phyloP scores from a whole-genome alignment of 805 yeast species.

The Candida montana region DNA sequence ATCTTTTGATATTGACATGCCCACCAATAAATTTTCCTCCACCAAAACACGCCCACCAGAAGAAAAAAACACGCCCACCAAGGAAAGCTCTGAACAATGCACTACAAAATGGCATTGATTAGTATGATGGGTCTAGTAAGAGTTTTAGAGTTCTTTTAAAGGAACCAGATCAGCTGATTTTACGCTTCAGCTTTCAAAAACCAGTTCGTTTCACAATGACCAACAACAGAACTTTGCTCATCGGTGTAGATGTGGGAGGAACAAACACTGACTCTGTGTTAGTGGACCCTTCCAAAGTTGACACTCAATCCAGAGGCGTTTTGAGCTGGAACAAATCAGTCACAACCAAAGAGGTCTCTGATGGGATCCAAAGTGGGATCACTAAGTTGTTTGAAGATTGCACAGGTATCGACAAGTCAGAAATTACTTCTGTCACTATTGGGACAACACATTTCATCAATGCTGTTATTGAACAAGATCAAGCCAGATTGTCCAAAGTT shows the following conservation, averaged over 20 bases:
- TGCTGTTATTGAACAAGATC: constrained; percentile 42
- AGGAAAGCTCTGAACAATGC: too few relatives aligned
- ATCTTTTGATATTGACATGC: too few relatives aligned
- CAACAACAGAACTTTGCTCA: constrained; percentile 21
- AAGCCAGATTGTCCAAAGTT: constrained; percentile 34
- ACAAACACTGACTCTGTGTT: constrained; percentile 46
- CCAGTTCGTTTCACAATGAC: too few relatives aligned
- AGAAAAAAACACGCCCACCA: too few relatives aligned
- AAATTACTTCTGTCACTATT: constrained; percentile 37
- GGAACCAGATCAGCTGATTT: too few relatives aligned
- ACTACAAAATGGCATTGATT: too few relatives aligned
- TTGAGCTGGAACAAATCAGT: constrained; percentile 38
- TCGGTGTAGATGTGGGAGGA: constrained; percentile 48
- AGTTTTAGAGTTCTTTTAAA: too few relatives aligned
- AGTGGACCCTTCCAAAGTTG: constrained; percentile 33
- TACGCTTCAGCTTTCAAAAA: too few relatives aligned
- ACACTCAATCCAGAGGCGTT: constrained; percentile 28
- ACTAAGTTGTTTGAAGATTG: constrained; percentile 27
- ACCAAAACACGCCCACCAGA: too few relatives aligned
- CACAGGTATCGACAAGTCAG: constrained; percentile 21
- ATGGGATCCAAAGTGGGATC: constrained; percentile 36
- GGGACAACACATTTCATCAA: constrained; percentile 48
- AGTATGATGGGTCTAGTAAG: too few relatives aligned
- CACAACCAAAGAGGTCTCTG: constrained; percentile 40
- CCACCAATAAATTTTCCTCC: too few relatives aligned